Evolutionary conservation across 148 eudicot genomes (phyloP).

Genomic region (Arbutus unedo): DNA sequence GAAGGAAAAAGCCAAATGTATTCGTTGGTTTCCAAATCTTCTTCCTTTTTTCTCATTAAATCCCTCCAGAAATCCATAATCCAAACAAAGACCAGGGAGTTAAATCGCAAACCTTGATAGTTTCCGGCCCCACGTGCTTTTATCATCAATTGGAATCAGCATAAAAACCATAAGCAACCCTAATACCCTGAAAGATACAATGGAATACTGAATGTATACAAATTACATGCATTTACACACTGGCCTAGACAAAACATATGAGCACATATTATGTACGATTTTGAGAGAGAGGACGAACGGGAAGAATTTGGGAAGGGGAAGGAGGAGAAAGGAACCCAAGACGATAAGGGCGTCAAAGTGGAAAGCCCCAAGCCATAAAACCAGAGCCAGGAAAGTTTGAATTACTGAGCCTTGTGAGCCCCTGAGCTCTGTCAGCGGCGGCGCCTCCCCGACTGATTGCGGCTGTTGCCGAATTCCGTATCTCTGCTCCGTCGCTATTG

Average conservation of each 20-base stretch:
- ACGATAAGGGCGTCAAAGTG: slow-evolving; percentile 49
- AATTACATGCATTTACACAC: too few species aligned
- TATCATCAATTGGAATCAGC: slow-evolving; percentile 64
- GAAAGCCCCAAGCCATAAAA: slow-evolving; percentile 64
- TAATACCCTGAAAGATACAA: slow-evolving; percentile 42
- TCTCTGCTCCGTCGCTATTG: slow-evolving; percentile 15
- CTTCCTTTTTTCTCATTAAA: background rate
- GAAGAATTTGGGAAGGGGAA: slow-evolving; percentile 57
- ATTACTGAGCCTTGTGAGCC: slow-evolving; percentile 30
- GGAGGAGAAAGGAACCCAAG: slow-evolving; percentile 52
- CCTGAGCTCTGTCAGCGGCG: slow-evolving; percentile 34
- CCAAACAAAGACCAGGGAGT: background rate
- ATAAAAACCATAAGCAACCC: slow-evolving; percentile 57
- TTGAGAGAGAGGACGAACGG: slow-evolving; percentile 30
- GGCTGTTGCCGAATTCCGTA: background rate
- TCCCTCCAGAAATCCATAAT: background rate
- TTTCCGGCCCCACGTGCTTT: slow-evolving; percentile 60
- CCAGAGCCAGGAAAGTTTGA: slow-evolving; percentile 48
- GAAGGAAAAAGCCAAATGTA: too few species aligned
- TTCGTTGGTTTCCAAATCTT: too few species aligned
- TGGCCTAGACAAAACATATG: too few species aligned
- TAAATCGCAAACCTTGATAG: slow-evolving; percentile 49
- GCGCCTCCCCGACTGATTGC: background rate
- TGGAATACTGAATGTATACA: background rate
- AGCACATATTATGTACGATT: background rate